Base-by-base conservation (phyloP, 805 yeast species). In the Candida bentonensis region DNA sequence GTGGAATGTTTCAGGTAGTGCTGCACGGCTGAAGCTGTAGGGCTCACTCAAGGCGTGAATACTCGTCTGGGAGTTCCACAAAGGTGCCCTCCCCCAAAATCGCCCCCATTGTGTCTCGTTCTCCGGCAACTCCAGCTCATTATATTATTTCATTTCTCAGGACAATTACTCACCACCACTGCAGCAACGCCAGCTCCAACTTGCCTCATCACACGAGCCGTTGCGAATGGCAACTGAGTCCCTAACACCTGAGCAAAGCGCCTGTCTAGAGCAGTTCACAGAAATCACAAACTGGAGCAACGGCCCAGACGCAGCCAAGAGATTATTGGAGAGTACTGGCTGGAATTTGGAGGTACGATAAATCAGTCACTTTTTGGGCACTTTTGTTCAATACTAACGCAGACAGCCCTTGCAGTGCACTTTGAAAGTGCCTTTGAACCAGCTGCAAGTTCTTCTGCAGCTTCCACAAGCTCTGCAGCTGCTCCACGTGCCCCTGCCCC, bases 311-410 rank as follows among this genome's bases (percentile, higher is more conserved):
- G 51, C 51, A 22, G 65, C 64, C 13, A 46, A 51, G 20, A 51
- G 48, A 39, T 46, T 63, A 34, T 54, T 64, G 41, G 49, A 53
- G 30, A 49, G 61, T 3, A 47, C 62, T 4, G 55, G 59, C 21
- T 68, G 73, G 72, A 57, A 65, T 49, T 52, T 69, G 15, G 73
- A 69, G 46, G 49, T 58, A 17, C 7, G 36, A 9, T n/a, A n/a
- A n/a, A n/a, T n/a, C n/a, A n/a, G n/a, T n/a, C n/a, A n/a, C n/a
- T n/a, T n/a, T n/a, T n/a, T n/a, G n/a, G n/a, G n/a, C n/a, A n/a
- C n/a, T n/a, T n/a, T n/a, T 51, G 51, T 57, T 49, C 17, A 3
- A 13, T 30, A 30, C 17, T 30, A 30, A 30, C 36, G 7, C 36
- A 30, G 36, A 30, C 36, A 9, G 52, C 54, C 5, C 48, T 50